phyloP scores from a whole-genome alignment of 2,329 filamentous ascomycete species.

The Stylonectria norvegica region DNA sequence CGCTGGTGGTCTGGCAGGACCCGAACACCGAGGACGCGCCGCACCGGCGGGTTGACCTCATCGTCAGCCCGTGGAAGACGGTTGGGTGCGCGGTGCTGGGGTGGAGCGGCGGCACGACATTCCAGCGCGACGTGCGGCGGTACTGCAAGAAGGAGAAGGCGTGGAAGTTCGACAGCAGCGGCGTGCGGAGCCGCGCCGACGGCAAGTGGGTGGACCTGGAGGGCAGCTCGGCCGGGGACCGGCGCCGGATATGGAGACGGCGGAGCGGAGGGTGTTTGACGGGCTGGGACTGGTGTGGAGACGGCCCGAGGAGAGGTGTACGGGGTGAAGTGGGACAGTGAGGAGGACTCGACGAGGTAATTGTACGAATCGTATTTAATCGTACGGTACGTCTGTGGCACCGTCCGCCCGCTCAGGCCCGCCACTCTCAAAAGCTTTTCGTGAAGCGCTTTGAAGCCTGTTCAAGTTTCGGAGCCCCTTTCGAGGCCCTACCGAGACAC shows the following conservation, averaged over 20 bases:
- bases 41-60: slow-evolving; percentile 88
- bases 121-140: slow-evolving; percentile 77
- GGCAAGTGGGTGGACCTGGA: slow-evolving; percentile 71
- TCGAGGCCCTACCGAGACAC: too few relatives aligned
- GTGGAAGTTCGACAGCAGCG: slow-evolving; percentile 90
- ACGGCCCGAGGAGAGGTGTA: slow-evolving; percentile 64
- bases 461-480: too few relatives aligned
- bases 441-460: too few relatives aligned
- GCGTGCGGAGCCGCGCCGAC: slow-evolving; percentile 64
- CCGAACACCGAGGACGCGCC: slow-evolving; percentile 29
- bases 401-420: too few relatives aligned
- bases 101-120: slow-evolving; percentile 87
- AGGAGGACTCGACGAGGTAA: too few relatives aligned
- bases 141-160: slow-evolving; percentile 70
- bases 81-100: slow-evolving; percentile 83
- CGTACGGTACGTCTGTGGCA: too few relatives aligned
- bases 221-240: slow-evolving; percentile 40
- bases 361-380: too few relatives aligned
- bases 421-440: too few relatives aligned
- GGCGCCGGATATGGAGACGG: slow-evolving; percentile 64
- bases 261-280: slow-evolving; percentile 78
- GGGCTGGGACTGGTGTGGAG: slow-evolving; percentile 68
- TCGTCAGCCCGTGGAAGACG: slow-evolving; percentile 83
- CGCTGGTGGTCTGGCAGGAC: slow-evolving; percentile 83
- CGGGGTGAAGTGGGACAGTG: slow-evolving; percentile 53